phyloP scores from a whole-genome alignment of 2,329 filamentous ascomycete genomes.

The Trichoderma simmonsii region DNA sequence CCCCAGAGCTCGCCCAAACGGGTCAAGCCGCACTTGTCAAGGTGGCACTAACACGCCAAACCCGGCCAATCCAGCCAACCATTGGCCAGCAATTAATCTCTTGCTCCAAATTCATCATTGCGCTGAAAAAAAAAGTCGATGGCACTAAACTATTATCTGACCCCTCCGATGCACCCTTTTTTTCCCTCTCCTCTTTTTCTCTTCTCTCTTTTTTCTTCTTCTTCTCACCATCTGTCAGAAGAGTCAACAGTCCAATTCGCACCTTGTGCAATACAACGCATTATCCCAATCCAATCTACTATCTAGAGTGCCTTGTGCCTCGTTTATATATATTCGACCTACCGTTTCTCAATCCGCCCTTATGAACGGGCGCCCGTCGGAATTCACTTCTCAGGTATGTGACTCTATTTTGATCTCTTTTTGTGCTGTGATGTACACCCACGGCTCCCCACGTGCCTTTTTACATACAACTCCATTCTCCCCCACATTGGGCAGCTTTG shows the following conservation, averaged over 20 bases:
- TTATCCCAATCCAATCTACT: background rate
- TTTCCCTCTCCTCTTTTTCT: conserved; percentile 17
- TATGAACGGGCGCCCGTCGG: conserved; percentile 82
- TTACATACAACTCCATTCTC: background rate
- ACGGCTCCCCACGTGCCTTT: background rate
- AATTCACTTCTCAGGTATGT: conserved; percentile 81
- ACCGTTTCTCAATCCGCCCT: conserved; percentile 55
- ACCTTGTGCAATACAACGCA: background rate
- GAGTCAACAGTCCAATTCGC: conserved; percentile 2
- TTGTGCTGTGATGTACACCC: background rate
- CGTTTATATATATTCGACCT: conserved; percentile 18
- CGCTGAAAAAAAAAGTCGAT: background rate
- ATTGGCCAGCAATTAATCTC: conserved; percentile 3
- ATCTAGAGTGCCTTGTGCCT: conserved; percentile 22
- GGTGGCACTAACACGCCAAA: background rate
- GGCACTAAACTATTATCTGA: conserved; percentile 2
- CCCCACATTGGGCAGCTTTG: background rate
- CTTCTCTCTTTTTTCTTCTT: background rate
- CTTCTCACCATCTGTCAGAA: conserved; percentile 16
- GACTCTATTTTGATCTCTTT: conserved; percentile 14
- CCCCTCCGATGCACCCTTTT: conserved; percentile 15
- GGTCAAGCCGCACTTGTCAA: background rate
- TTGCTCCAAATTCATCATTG: background rate
- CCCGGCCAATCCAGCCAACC: background rate
- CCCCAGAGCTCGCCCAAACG: conserved; percentile 9